A percentile compares a stretch with the other conserved stretches of the same genome.
These are phyloP conservation scores for Neonectria neomacrospora DNA, from an alignment of 2,329 filamentous ascomycete genomes.

Conservation along the genomic window DNA sequence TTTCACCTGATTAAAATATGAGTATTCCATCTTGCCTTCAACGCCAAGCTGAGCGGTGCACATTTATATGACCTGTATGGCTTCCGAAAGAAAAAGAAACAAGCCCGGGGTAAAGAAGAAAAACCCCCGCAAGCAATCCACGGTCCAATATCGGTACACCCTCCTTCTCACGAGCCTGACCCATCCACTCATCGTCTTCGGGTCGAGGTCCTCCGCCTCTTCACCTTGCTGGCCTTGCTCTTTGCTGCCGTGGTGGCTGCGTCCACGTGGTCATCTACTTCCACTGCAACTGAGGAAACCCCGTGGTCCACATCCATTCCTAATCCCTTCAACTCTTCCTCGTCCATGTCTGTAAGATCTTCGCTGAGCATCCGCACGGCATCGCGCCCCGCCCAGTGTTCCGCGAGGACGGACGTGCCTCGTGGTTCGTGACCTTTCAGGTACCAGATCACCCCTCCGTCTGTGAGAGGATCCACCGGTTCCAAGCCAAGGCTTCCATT, in stretches of 20 bases:
- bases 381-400: constrained; percentile 73
- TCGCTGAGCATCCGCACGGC: constrained; percentile 78
- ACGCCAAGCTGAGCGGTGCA: constrained; percentile 43
- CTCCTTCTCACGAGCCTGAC: constrained; percentile 2
- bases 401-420: constrained; percentile 82
- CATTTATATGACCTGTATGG: constrained; percentile 36
- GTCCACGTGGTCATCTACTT: constrained; percentile 41
- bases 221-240: constrained; percentile 45
- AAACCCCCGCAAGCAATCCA: constrained; percentile 24
- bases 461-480: constrained; percentile 65
- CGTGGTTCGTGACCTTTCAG: constrained; percentile 80
- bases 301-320: constrained; percentile 63
- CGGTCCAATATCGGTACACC: constrained; percentile 30
- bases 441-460: constrained; percentile 90
- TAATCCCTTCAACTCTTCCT: constrained; percentile 84
- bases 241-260: constrained; percentile 36
- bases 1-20: constrained; percentile 35
- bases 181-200: constrained; percentile 46
- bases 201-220: constrained; percentile 51
- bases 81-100: constrained; percentile 26
- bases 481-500: constrained; percentile 66
- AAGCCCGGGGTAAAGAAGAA: background rate
- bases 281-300: constrained; percentile 43
- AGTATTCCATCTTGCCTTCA: constrained; percentile 36
- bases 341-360: constrained; percentile 90